Evolutionary conservation across 352 stramenopile genomes (phyloP).

Genomic region (Elongisporangium anandrum): DNA sequence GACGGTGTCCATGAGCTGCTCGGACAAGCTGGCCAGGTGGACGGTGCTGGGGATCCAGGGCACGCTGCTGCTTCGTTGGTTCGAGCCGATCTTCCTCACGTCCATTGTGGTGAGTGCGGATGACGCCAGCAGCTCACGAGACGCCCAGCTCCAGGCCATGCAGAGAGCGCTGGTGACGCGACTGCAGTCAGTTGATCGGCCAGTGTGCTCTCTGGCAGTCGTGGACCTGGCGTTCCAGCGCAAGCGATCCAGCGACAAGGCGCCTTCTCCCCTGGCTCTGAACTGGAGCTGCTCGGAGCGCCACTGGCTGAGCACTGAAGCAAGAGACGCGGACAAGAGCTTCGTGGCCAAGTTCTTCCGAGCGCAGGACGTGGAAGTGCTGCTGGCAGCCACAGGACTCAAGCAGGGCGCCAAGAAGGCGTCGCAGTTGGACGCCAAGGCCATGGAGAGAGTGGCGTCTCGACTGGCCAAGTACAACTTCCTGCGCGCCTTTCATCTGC

Average conservation of each 20-base stretch:
- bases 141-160: constrained; percentile 37
- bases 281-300: constrained; percentile 50
- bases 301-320: constrained; percentile 20
- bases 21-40: constrained; percentile 92
- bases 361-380: constrained; percentile 39
- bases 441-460: constrained; percentile 52
- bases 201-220: constrained; percentile 10
- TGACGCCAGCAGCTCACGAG: constrained; percentile 19
- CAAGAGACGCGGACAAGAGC: constrained; percentile 2
- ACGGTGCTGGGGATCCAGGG: constrained; percentile 80
- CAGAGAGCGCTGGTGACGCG: constrained; percentile 39
- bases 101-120: constrained; percentile 54
- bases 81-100: constrained; percentile 41
- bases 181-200: constrained; percentile 2
- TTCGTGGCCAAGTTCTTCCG: constrained; percentile 31
- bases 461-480: constrained; percentile 58
- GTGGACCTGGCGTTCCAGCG: constrained; percentile 8
- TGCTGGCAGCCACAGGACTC: constrained; percentile 53
- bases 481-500: constrained; percentile 38
- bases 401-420: constrained; percentile 75
- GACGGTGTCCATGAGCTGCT: constrained; percentile 92
- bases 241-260: constrained; percentile 4
- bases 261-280: constrained; percentile 42
- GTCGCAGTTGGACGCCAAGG: constrained; percentile 33
- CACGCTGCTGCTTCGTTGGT: constrained; percentile 57